phyloP scores from a whole-genome alignment of 768 basidiomycete genomes.

The Leccinum longicurvipes region DNA sequence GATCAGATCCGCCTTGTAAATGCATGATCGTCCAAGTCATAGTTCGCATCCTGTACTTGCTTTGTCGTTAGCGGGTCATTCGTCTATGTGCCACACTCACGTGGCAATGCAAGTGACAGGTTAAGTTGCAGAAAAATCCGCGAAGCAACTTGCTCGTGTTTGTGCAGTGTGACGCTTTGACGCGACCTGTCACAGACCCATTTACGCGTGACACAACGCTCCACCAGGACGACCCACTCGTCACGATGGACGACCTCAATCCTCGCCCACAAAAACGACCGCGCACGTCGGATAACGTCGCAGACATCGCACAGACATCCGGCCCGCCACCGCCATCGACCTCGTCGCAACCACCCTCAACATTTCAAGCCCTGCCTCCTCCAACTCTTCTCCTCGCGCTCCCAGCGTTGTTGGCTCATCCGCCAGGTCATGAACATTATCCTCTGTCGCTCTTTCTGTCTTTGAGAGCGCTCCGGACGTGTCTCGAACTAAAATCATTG shows the following conservation, averaged over 20 bases:
- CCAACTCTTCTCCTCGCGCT: constrained; percentile 57
- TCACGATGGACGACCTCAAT: constrained; percentile 25
- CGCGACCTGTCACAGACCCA: constrained; percentile 31
- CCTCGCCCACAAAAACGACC: constrained; percentile 36
- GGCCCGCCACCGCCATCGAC: not conserved
- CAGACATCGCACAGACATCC: not conserved
- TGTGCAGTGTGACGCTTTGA: constrained; percentile 5
- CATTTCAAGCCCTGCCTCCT: constrained; percentile 36
- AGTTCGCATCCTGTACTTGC: no score
- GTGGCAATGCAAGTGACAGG: no score
- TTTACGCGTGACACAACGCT: constrained; percentile 27
- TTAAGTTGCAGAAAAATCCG: no score
- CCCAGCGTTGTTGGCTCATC: constrained; percentile 58
- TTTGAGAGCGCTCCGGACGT: constrained; percentile 51
- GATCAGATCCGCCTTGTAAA: no score
- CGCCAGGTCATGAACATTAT: constrained; percentile 59
- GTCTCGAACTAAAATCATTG: constrained; percentile 47
- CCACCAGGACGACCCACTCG: not conserved
- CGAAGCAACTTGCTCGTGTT: no score
- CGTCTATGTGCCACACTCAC: no score
- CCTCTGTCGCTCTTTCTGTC: constrained; percentile 54
- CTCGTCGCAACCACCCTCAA: not conserved
- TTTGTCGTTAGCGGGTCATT: no score
- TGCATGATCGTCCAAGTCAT: no score
- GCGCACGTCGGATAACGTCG: constrained; percentile 17